Evolutionary conservation across 371 early-diverging fungal genomes (phyloP).

Genomic region (Saksenaea vasiformis): DNA sequence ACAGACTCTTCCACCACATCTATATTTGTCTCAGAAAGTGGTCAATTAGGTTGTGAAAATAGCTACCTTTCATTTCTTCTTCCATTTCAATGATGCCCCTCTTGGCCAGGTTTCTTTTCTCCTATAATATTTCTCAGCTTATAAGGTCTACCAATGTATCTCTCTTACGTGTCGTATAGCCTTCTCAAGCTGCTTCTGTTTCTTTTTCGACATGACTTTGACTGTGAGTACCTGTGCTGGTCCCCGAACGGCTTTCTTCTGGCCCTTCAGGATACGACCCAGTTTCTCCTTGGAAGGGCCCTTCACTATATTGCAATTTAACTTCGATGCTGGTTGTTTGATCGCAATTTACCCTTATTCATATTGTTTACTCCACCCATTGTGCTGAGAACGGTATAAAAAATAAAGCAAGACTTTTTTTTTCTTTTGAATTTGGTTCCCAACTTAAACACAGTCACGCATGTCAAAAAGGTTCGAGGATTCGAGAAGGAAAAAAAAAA

Average conservation of each 20-base stretch:
- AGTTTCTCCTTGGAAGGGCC: slow-evolving; percentile 2
- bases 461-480: background rate
- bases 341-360: background rate
- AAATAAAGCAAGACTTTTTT: background rate
- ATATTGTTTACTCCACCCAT: background rate
- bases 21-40: background rate
- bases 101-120: slow-evolving; percentile 32
- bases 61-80: slow-evolving; percentile 49
- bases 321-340: background rate
- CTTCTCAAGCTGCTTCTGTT: slow-evolving; percentile 43
- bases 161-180: slow-evolving; percentile 39
- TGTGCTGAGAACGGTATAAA: background rate
- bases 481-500: background rate
- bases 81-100: slow-evolving; percentile 42
- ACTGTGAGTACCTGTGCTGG: slow-evolving; percentile 4
- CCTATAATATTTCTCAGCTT: slow-evolving; percentile 18
- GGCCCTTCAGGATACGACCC: background rate
- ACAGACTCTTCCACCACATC: slow-evolving; percentile 28
- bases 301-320: slow-evolving; percentile 7
- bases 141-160: background rate
- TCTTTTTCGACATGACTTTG: slow-evolving; percentile 41
- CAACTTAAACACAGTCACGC: background rate
- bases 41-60: background rate
- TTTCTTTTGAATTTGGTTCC: background rate
- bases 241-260: background rate